These are phyloP conservation scores for Plasmopara muralis DNA, from an alignment of 352 stramenopile species.

Conservation along the genomic window DNA sequence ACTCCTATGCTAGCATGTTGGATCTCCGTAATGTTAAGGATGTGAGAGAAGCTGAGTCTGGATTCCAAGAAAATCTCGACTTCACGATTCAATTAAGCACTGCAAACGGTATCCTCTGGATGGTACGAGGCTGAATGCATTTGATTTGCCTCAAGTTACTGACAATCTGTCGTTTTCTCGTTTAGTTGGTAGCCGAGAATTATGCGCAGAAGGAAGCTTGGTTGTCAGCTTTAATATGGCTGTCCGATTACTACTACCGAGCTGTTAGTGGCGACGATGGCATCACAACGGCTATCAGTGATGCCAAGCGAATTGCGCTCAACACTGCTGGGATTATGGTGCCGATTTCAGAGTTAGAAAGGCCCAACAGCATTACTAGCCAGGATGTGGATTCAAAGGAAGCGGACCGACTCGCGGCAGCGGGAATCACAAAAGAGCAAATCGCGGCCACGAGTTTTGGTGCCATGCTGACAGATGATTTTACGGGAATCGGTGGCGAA, in stretches of 20 bases:
- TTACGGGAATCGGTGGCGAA: constrained; percentile 54
- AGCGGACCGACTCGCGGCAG: constrained; percentile 20
- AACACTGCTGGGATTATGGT: constrained; percentile 44
- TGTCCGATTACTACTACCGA: constrained; percentile 81
- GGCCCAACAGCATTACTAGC: constrained; percentile 24
- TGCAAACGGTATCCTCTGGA: constrained; percentile 62
- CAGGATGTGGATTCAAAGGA: constrained; percentile 23
- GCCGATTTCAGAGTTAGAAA: constrained; percentile 38
- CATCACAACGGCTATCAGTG: constrained; percentile 19
- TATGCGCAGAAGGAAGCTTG: constrained; percentile 83
- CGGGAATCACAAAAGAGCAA: constrained; percentile 26
- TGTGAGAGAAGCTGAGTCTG: constrained; percentile 72
- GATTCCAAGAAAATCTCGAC: constrained; percentile 76
- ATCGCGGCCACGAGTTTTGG: constrained; percentile 22
- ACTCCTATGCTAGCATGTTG: constrained; percentile 58
- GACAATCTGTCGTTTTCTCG: constrained; percentile 8
- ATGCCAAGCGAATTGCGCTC: constrained; percentile 35
- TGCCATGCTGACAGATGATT: constrained; percentile 31
- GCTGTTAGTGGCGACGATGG: constrained; percentile 18
- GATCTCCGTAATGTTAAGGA: constrained; percentile 75
- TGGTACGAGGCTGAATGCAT: constrained; percentile 36
- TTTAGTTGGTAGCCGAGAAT: constrained; percentile 66
- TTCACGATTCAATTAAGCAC: constrained; percentile 83
- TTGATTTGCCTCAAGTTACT: background rate
- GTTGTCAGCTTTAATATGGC: constrained; percentile 77